Evolutionary conservation across 2,329 filamentous ascomycete species (phyloP).

Genomic region (Fusarium oxysporum): DNA sequence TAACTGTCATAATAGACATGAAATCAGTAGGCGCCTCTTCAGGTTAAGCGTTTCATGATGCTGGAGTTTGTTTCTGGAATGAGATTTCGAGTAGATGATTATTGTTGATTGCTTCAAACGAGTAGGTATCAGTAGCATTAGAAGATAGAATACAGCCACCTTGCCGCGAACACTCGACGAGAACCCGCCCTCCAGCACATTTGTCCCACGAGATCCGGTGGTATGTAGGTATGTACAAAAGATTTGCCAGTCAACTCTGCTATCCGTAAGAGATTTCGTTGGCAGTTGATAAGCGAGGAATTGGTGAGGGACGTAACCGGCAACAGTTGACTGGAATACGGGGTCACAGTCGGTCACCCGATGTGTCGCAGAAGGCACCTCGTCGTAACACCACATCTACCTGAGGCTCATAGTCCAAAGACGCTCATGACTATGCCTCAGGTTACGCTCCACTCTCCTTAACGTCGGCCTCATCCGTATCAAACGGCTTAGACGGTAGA

Average conservation of each 20-base stretch:
- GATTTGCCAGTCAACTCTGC: constrained; percentile 28
- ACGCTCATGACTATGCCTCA: constrained; percentile 37
- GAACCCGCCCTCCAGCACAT: constrained; percentile 48
- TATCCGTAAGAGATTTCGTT: constrained; percentile 11
- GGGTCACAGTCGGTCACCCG: constrained; percentile 48
- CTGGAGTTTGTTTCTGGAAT: not conserved
- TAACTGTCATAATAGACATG: not conserved
- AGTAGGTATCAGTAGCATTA: constrained; percentile 53
- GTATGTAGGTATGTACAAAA: constrained; percentile 44
- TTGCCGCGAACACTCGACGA: constrained; percentile 47
- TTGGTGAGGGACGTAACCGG: constrained; percentile 42
- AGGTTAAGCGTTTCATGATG: not conserved
- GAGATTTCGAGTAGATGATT: not conserved
- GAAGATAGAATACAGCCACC: constrained; percentile 48
- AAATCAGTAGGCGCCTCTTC: not conserved
- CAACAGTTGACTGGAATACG: constrained; percentile 42
- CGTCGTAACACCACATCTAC: constrained; percentile 44
- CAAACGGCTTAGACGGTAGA: constrained; percentile 37
- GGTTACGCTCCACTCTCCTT: constrained; percentile 41
- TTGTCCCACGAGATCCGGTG: constrained; percentile 42
- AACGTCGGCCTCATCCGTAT: constrained; percentile 20
- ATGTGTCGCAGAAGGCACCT: constrained; percentile 45
- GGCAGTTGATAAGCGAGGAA: constrained; percentile 31
- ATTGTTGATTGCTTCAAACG: constrained; percentile 45
- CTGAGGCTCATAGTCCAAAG: constrained; percentile 28